Conservation (phyloP, 2,329 filamentous ascomycete genomes). For the Exophiala phaeomuriformis region DNA sequence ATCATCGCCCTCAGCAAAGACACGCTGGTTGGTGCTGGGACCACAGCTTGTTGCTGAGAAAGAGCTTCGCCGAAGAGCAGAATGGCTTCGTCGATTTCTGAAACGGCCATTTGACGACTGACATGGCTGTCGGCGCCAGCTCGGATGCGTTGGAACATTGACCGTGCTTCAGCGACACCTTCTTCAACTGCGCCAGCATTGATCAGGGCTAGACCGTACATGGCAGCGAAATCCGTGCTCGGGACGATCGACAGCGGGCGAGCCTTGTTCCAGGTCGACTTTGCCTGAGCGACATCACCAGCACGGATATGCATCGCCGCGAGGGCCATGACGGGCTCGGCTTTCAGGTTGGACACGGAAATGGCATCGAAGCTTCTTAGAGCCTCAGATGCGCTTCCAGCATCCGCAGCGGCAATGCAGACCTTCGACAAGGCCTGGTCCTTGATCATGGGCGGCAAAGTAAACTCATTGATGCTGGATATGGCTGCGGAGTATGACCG, state of each 20-base stretch:
- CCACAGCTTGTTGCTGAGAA: slow-evolving; percentile 45
- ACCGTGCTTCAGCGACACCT: slow-evolving; percentile 67
- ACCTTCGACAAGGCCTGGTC: slow-evolving; percentile 63
- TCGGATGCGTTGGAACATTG: slow-evolving; percentile 81
- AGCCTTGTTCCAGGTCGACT: slow-evolving; percentile 72
- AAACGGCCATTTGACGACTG: slow-evolving; percentile 51
- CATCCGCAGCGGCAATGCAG: slow-evolving; percentile 71
- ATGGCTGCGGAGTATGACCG: slow-evolving; percentile 16
- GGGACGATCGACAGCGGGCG: slow-evolving; percentile 44
- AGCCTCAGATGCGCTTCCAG: slow-evolving; percentile 62
- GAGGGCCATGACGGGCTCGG: slow-evolving; percentile 63
- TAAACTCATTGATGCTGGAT: slow-evolving; percentile 14
- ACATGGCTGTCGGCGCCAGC: slow-evolving; percentile 45
- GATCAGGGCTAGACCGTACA: slow-evolving; percentile 84
- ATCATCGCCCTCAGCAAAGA: slow-evolving; percentile 57
- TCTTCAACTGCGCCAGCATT: slow-evolving; percentile 78
- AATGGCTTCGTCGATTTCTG: slow-evolving; percentile 81
- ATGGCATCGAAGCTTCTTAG: slow-evolving; percentile 58
- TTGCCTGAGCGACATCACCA: slow-evolving; percentile 69
- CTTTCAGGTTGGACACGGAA: slow-evolving; percentile 42
- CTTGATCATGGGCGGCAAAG: slow-evolving; percentile 51
- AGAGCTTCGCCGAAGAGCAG: slow-evolving; percentile 59
- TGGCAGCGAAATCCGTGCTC: slow-evolving; percentile 61
- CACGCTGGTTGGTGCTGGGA: slow-evolving; percentile 50
- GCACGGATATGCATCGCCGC: slow-evolving; percentile 78